A percentile compares a stretch with the other conserved stretches of the same genome.
phyloP scores from a whole-genome alignment of 1,139 yeast species.

The Saccharomyces pastorianus region DNA sequence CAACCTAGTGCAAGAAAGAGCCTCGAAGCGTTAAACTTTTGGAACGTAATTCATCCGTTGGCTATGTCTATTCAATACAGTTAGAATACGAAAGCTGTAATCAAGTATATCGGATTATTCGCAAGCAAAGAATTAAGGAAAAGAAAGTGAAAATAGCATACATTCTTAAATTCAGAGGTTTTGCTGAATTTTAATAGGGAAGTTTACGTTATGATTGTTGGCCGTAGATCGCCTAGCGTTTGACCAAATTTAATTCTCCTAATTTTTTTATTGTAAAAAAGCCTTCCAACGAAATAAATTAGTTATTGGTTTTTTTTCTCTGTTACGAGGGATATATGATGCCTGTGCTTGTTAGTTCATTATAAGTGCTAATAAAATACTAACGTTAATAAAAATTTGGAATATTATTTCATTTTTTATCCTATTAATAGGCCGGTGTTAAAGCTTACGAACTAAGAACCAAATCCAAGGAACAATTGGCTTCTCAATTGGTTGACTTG shows the following conservation, averaged over 20 bases:
- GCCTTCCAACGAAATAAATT: background rate
- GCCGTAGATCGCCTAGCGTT: background rate
- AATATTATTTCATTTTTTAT: background rate
- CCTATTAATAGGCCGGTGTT: conserved; percentile 60
- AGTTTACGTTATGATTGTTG: background rate
- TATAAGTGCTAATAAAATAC: background rate
- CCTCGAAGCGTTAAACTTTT: background rate
- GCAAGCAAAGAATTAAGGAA: background rate
- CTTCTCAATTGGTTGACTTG: conserved; percentile 87
- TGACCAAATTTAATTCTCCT: background rate
- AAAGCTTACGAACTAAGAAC: conserved; percentile 96
- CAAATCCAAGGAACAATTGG: conserved; percentile 95
- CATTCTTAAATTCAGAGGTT: background rate
- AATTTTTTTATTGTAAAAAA: background rate
- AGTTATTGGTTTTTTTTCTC: background rate
- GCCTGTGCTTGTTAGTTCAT: background rate
- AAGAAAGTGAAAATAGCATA: background rate
- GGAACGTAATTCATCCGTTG: background rate
- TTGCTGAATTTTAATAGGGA: background rate
- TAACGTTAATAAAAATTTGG: background rate
- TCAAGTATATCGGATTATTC: background rate
- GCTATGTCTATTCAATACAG: background rate
- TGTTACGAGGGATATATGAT: background rate
- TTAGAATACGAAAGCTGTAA: no score
- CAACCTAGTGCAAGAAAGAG: background rate